Evolutionary conservation across 495 filamentous ascomycete genomes (phyloP).

Genomic region (Aspergillus olivimuriae): DNA sequence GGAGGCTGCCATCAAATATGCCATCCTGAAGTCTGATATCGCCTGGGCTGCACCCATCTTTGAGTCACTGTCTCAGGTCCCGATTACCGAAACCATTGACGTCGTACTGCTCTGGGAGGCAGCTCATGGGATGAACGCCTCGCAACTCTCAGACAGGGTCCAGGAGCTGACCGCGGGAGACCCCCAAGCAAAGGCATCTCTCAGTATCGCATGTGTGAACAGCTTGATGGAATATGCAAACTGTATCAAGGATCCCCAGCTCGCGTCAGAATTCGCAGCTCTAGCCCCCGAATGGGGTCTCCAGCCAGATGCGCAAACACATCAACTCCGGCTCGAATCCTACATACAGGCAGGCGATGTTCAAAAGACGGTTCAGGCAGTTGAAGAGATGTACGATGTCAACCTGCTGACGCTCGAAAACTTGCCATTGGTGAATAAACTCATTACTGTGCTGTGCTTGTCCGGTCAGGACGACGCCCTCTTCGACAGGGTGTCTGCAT

Average conservation of each 20-base stretch:
- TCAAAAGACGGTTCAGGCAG: conserved; percentile 55
- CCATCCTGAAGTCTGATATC: conserved; percentile 50
- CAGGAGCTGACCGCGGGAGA: conserved; percentile 45
- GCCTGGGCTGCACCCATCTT: conserved; percentile 62
- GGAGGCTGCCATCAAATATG: conserved; percentile 46
- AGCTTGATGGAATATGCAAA: conserved; percentile 67
- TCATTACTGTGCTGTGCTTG: conserved; percentile 66
- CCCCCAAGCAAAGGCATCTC: conserved; percentile 29
- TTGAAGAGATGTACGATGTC: conserved; percentile 52
- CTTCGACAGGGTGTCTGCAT: conserved; percentile 60
- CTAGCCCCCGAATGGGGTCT: conserved; percentile 59
- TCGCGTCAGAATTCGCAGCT: conserved; percentile 64
- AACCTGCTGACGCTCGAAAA: conserved; percentile 49
- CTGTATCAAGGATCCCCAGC: conserved; percentile 58
- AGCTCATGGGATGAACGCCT: conserved; percentile 59
- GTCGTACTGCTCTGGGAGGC: conserved; percentile 71
- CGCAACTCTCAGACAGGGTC: conserved; percentile 59
- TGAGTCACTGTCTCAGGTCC: conserved; percentile 46
- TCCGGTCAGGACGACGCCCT: conserved; percentile 43
- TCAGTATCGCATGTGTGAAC: conserved; percentile 70
- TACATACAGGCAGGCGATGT: conserved; percentile 63
- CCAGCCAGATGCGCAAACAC: conserved; percentile 56
- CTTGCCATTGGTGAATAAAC: conserved; percentile 61
- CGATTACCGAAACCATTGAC: conserved; percentile 54
- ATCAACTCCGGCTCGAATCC: conserved; percentile 69